Evolutionary conservation across 2,329 filamentous ascomycete species (phyloP).

Genomic region (Penicillium decumbens): DNA sequence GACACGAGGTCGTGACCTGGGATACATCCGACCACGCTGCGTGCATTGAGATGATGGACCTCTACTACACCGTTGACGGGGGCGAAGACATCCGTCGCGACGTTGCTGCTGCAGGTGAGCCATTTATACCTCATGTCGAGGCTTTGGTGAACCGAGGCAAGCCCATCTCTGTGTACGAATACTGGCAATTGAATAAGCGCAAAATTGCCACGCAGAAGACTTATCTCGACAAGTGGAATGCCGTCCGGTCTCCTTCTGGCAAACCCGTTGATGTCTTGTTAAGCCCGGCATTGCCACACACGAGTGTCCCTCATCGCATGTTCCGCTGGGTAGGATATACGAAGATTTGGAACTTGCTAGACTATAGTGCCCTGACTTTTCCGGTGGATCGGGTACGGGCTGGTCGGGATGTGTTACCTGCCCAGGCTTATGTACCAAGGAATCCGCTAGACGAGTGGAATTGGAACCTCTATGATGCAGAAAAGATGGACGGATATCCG

Average conservation of each 20-base stretch:
- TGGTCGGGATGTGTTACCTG: conserved; percentile 37
- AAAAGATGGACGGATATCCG: conserved; percentile 44
- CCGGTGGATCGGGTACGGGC: conserved; percentile 50
- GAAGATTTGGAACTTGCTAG: conserved; percentile 59
- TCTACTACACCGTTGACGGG: conserved; percentile 59
- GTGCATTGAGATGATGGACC: conserved; percentile 57
- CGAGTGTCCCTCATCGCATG: conserved; percentile 45
- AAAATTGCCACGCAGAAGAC: conserved; percentile 52
- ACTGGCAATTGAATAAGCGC: conserved; percentile 62
- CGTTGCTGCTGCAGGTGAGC: conserved; percentile 54
- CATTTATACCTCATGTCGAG: conserved; percentile 56
- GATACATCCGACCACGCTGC: conserved; percentile 47
- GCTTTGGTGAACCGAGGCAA: conserved; percentile 50
- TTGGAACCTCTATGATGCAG: conserved; percentile 44
- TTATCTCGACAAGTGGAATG: conserved; percentile 58
- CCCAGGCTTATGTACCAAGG: conserved; percentile 42
- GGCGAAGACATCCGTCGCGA: conserved; percentile 59
- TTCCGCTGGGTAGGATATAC: conserved; percentile 55
- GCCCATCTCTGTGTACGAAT: conserved; percentile 59
- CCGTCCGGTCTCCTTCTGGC: conserved; percentile 44
- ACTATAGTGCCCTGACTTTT: conserved; percentile 57
- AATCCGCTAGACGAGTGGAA: conserved; percentile 53
- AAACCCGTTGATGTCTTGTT: conserved; percentile 53
- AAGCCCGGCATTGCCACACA: conserved; percentile 58
- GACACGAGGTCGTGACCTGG: conserved; percentile 56